Conservation (phyloP, 768 basidiomycete species). For the Exsudoporus frostii region DNA sequence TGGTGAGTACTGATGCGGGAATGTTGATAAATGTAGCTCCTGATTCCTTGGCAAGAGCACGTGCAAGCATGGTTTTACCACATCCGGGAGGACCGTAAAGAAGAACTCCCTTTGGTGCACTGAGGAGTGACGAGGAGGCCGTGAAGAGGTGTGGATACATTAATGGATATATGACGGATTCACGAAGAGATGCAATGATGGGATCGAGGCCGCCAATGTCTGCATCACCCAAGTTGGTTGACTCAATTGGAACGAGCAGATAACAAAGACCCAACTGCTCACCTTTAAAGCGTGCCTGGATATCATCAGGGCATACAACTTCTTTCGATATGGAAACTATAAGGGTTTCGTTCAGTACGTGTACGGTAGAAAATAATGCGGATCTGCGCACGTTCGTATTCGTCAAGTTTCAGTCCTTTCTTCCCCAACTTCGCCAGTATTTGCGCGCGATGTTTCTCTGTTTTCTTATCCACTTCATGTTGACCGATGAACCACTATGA, state of each 20-base stretch:
- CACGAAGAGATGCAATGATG: slow-evolving; percentile 85
- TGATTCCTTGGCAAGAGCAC: slow-evolving; percentile 95
- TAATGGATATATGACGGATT: slow-evolving; percentile 94
- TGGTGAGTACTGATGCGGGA: slow-evolving; percentile 68
- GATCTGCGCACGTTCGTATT: slow-evolving; percentile 75
- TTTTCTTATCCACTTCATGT: slow-evolving; percentile 50
- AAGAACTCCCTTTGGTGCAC: slow-evolving; percentile 93
- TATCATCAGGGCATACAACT: slow-evolving; percentile 90
- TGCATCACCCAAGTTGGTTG: slow-evolving; percentile 19
- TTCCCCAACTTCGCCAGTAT: slow-evolving; percentile 71
- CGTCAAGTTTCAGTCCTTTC: slow-evolving; percentile 72
- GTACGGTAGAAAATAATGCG: background rate
- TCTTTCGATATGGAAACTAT: slow-evolving; percentile 85
- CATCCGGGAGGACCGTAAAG: slow-evolving; percentile 97
- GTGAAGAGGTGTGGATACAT: slow-evolving; percentile 87
- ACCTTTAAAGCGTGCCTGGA: slow-evolving; percentile 74
- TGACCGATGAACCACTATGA: slow-evolving; percentile 65
- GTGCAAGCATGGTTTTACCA: slow-evolving; percentile 99
- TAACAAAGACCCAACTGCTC: slow-evolving; percentile 9
- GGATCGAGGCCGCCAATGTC: slow-evolving; percentile 93
- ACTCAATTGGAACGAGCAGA: background rate
- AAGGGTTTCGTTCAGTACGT: background rate
- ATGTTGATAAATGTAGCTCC: slow-evolving; percentile 96
- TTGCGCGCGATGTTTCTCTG: slow-evolving; percentile 67
- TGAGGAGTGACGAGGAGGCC: slow-evolving; percentile 74